phyloP scores from a whole-genome alignment of 2,329 filamentous ascomycete genomes.

The Aspergillus sp. region DNA sequence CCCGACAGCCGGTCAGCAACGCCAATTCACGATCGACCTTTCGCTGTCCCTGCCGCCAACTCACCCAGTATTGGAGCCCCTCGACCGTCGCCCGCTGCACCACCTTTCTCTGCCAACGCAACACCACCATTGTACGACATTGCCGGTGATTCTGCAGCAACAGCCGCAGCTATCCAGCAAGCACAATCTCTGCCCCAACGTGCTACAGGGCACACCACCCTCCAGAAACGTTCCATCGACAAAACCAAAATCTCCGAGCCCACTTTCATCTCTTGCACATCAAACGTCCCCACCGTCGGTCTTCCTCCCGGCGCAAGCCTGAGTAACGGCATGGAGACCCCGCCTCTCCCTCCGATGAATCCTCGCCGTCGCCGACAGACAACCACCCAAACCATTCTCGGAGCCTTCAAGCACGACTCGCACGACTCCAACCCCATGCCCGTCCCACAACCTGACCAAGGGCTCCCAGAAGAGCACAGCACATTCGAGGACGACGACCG shows the following conservation, averaged over 20 bases:
- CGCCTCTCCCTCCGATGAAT: constrained; percentile 61
- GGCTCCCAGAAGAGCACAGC: constrained; percentile 37
- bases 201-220: constrained; percentile 27
- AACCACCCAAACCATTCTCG: constrained; percentile 43
- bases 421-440: constrained; percentile 18
- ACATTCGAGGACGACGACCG: constrained; percentile 41
- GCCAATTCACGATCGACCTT: constrained; percentile 31
- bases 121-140: constrained; percentile 54
- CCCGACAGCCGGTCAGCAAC: constrained; percentile 39
- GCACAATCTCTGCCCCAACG: constrained; percentile 28
- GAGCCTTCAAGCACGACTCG: constrained; percentile 34
- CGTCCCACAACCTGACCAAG: constrained; percentile 17
- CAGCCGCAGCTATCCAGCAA: constrained; percentile 20
- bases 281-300: constrained; percentile 58
- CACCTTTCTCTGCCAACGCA: constrained; percentile 52
- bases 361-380: constrained; percentile 55
- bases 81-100: constrained; percentile 46
- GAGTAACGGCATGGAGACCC: constrained; percentile 52
- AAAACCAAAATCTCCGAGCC: constrained; percentile 65
- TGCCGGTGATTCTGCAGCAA: constrained; percentile 39
- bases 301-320: constrained; percentile 57
- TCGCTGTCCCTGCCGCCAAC: constrained; percentile 26
- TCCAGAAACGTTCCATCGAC: constrained; percentile 58
- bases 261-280: constrained; percentile 52
- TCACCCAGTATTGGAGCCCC: constrained; percentile 41